Evolutionary conservation across 441 rosid genomes (phyloP), one percentile per base, ranked within the genome.

Genomic region (Croton laevigatus): DNA sequence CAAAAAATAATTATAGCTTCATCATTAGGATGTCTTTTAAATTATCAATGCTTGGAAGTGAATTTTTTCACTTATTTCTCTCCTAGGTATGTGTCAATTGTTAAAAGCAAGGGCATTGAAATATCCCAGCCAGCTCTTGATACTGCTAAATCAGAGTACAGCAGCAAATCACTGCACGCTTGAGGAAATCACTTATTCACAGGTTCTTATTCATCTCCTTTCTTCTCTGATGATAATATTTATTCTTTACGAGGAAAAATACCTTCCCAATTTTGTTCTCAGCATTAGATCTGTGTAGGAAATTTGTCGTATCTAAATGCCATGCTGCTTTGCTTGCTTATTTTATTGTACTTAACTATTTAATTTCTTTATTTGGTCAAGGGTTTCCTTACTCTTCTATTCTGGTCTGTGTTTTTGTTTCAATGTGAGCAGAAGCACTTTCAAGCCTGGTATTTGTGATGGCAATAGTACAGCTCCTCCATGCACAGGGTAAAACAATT

Each of bases 71-170:
- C 13, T 38, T 53, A 48, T 65, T 67, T 48, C 67, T 40, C 14
- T 53, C 62, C 61, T 54, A 89, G 91, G 80, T 87, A 89, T 63
- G 9, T 87, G 40, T 72, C 87, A 53, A 87, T 89, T 59, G 69
- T 84, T 51, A 63, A 79, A 74, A 76, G 51, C 14, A 84, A 87
- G 74, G 84, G 86, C 45, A 89, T 89, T 44, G 87, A 89, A 78
- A 85, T 89, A 84, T 89, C 93, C 37, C 93, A 87, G 72, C 94
- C 91, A 57, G 91, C 86, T 37, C 87, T 89, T 59, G 94, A 87
- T 78, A 61, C 65, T 36, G 54, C 23, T 22, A 80, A 81, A 75
- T 89, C 92, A 32, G 88, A 83, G 79, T 89, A 75, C 95, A 89
- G 75, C 95, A 89, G 77, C 95, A 79, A 79, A 80, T 89, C 73